Conservation (phyloP, 2,329 filamentous ascomycete genomes). For the Cephalotrichum gorgonifer region DNA sequence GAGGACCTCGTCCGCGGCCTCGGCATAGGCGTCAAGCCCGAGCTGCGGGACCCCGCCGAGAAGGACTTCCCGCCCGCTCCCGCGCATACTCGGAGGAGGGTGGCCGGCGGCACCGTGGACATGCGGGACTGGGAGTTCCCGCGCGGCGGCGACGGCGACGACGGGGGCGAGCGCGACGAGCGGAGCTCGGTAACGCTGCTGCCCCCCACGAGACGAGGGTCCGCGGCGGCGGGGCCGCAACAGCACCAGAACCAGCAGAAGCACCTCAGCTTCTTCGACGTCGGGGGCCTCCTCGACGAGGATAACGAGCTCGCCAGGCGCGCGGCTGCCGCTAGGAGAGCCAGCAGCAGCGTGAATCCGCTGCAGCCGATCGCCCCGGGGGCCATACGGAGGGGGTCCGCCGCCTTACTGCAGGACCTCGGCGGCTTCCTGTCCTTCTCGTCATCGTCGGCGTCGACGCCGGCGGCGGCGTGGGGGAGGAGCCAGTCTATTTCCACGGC, state of each 20-base stretch:
- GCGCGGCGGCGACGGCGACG: constrained; percentile 13
- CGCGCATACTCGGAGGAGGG: constrained; percentile 13
- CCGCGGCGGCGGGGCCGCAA: not conserved
- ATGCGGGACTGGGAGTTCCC: constrained; percentile 39
- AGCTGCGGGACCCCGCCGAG: constrained; percentile 12
- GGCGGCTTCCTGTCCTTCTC: constrained; percentile 29
- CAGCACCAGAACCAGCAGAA: not conserved
- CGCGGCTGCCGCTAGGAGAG: constrained; percentile 14
- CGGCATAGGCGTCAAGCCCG: constrained; percentile 54
- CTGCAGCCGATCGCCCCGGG: constrained; percentile 29
- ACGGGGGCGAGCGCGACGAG: constrained; percentile 23
- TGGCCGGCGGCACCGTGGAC: constrained; percentile 11
- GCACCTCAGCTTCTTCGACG: constrained; percentile 72
- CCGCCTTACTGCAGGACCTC: constrained; percentile 47
- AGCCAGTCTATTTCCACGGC: not conserved
- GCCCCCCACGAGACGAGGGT: constrained; percentile 15
- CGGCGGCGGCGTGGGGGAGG: not conserved
- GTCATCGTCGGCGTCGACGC: no score
- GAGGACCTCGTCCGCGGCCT: constrained; percentile 78
- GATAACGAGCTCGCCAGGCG: constrained; percentile 23
- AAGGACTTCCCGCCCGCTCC: constrained; percentile 25
- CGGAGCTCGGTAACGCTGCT: constrained; percentile 35
- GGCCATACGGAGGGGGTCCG: constrained; percentile 43
- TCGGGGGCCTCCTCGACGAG: constrained; percentile 62
- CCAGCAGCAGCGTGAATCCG: constrained; percentile 10